Percentiles rank a stretch among this genome's conserved stretches.
Conservation (phyloP, 306 rosid species). For the Fragaria vesca region DNA sequence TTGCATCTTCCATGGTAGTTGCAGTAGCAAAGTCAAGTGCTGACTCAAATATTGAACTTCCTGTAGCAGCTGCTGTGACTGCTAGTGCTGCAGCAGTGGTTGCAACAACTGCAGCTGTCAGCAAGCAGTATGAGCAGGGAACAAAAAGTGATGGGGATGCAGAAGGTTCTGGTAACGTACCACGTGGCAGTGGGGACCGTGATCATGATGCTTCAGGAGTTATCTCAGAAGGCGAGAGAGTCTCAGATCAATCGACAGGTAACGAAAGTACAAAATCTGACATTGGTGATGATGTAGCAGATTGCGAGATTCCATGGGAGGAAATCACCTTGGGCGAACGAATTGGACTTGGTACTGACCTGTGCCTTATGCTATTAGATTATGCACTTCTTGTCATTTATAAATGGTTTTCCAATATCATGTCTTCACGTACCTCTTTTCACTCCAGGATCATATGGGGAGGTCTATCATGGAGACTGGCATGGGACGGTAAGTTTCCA, state of each 20-base stretch:
- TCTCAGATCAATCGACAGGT: slow-evolving; percentile 69
- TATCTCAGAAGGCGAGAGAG: slow-evolving; percentile 63
- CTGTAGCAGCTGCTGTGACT: slow-evolving; percentile 94
- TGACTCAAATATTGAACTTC: slow-evolving; percentile 69
- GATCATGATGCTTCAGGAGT: slow-evolving; percentile 46
- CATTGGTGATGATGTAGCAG: slow-evolving; percentile 76
- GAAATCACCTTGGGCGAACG: slow-evolving; percentile 92
- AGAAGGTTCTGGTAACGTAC: slow-evolving; percentile 50
- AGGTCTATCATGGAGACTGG: slow-evolving; percentile 96
- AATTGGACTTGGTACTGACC: slow-evolving; percentile 87
- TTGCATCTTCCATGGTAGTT: slow-evolving; percentile 91
- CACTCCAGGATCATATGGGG: slow-evolving; percentile 93
- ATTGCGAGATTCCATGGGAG: slow-evolving; percentile 88
- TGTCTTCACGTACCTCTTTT: slow-evolving; percentile 22
- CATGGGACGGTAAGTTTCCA: slow-evolving; percentile 88
- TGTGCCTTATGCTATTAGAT: slow-evolving; percentile 35
- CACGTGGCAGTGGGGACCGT: slow-evolving; percentile 55
- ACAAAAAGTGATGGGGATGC: slow-evolving; percentile 60
- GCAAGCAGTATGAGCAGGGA: slow-evolving; percentile 73
- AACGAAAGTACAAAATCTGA: slow-evolving; percentile 79
- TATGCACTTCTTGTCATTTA: slow-evolving; percentile 24
- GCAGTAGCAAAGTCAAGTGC: slow-evolving; percentile 68
- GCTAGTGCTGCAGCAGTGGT: slow-evolving; percentile 97
- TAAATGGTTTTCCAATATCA: slow-evolving; percentile 28
- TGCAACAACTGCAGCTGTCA: slow-evolving; percentile 91